Percentiles rank a stretch among this genome's conserved stretches.
phyloP scores from a whole-genome alignment of 768 basidiomycete species.

The Leccinellum albellum region DNA sequence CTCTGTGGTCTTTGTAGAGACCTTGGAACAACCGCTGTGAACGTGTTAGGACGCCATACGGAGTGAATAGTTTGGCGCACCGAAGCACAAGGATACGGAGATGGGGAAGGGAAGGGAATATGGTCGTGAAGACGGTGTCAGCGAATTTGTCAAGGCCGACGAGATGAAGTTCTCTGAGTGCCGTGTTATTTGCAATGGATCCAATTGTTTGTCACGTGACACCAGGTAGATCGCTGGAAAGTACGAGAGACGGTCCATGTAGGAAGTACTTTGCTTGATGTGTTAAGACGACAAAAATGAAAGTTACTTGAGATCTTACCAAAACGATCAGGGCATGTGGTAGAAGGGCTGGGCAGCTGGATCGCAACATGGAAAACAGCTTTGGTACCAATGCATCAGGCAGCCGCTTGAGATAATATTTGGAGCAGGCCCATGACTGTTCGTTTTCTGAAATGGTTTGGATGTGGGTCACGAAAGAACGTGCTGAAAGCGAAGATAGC shows the following conservation, averaged over 20 bases:
- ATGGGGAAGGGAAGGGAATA: constrained; percentile 42
- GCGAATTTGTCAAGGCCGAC: constrained; percentile 49
- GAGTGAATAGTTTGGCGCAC: no score
- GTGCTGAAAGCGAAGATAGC: no score
- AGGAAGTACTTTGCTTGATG: constrained; percentile 48
- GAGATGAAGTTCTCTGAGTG: constrained; percentile 49
- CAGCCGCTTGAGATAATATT: constrained; percentile 40
- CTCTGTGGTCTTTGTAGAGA: constrained; percentile 45
- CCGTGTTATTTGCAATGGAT: constrained; percentile 30
- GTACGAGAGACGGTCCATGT: constrained; percentile 46
- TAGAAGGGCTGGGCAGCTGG: constrained; percentile 49
- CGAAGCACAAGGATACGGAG: no score
- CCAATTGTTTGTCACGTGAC: constrained; percentile 52
- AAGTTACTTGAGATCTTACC: constrained; percentile 31
- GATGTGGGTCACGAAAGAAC: constrained; percentile 47
- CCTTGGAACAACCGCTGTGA: constrained; percentile 57
- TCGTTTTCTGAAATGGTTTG: constrained; percentile 36
- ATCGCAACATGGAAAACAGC: constrained; percentile 49
- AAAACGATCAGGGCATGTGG: constrained; percentile 52
- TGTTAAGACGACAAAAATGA: background rate
- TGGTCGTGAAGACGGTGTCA: constrained; percentile 48
- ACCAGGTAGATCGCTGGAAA: constrained; percentile 49
- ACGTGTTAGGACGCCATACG: constrained; percentile 18
- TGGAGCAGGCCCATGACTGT: constrained; percentile 37
- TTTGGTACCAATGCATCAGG: constrained; percentile 51